Base-by-base conservation (phyloP, 1,284 basidiomycete genomes). In the Trichosporon sp. region DNA sequence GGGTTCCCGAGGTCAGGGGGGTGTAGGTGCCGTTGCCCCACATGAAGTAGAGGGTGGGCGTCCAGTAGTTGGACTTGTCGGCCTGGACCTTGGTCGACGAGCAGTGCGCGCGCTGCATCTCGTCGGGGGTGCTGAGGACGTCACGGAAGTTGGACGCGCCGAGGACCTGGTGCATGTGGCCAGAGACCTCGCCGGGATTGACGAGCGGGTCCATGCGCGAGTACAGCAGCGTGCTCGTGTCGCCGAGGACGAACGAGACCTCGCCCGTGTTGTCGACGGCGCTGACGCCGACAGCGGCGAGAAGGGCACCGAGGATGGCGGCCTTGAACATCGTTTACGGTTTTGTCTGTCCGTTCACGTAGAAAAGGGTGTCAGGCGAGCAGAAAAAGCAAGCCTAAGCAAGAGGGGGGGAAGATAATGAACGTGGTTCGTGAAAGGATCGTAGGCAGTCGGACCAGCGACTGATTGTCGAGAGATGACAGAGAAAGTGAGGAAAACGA, bases 61-160 rank as follows among this genome's bases (percentile, higher is more conserved):
- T 79, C 86, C 86, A 87, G 77, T 87, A 87, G 72, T 80, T 81
- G 46, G 82, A 84, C 76, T 82, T 80, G 80, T 87, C 86, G 31
- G 80, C 80, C 4, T 73, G 76, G 65, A 86, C 76, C 19, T 73
- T 65, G 43, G 74, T 70, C 31, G 79, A 74, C 1, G 77, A 76
- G 70, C 81, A 83, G 10, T 74, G 68, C 14, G 81, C 76, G 0
- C 70, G 46, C 31, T 70, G 70, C 67, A 76, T 76, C 40, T 74
- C 70, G 2, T 67, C 71, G 6, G 74, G 70, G 6, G 68, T 70
- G 70, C 73, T 75, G 66, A 74, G 68, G 19, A 71, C 68, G 67
- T 71, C 77, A 12, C 67, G 67, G 56, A 68, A 68, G 54, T 48
- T 64, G 40, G 61, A 68, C 61, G 31, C 68, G 37, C 85, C 85